Evolutionary conservation across 768 basidiomycete species (phyloP).

Genomic region (Mrakia gelida): DNA sequence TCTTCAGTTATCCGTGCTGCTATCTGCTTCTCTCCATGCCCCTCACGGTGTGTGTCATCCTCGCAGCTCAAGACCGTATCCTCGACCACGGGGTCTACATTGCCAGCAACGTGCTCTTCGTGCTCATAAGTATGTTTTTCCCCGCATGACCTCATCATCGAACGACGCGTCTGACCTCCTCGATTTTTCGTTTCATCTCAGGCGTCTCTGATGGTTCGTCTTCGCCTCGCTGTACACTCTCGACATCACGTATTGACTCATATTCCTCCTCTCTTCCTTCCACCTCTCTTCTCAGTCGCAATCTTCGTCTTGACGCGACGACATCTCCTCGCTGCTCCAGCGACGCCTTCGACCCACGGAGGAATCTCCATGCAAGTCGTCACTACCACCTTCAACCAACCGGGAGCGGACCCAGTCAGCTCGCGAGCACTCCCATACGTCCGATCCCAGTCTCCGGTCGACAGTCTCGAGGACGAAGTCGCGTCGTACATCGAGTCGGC

Average conservation of each 20-base stretch:
- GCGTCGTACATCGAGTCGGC: neutral
- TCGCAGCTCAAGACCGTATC: neutral
- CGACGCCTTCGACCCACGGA: neutral
- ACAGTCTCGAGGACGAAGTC: neutral
- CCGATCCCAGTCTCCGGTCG: neutral
- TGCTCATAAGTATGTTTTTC: too few species aligned
- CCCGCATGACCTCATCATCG: neutral
- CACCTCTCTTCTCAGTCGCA: neutral
- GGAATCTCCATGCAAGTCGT: neutral
- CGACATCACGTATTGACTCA: too few species aligned
- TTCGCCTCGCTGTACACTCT: too few species aligned
- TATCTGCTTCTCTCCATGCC: neutral
- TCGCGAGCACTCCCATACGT: neutral
- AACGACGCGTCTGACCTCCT: too few species aligned
- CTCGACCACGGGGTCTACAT: neutral
- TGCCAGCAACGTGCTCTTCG: neutral
- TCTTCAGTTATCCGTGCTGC: neutral
- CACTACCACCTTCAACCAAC: neutral
- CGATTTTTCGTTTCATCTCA: too few species aligned
- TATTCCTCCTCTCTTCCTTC: too few species aligned
- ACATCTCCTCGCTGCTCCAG: neutral
- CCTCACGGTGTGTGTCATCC: neutral
- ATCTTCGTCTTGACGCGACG: neutral
- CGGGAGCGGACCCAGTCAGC: neutral
- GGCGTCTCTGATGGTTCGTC: too few species aligned